Evolutionary conservation across 2,329 filamentous ascomycete species (phyloP).

Genomic region (Pyrenochaeta sp.): DNA sequence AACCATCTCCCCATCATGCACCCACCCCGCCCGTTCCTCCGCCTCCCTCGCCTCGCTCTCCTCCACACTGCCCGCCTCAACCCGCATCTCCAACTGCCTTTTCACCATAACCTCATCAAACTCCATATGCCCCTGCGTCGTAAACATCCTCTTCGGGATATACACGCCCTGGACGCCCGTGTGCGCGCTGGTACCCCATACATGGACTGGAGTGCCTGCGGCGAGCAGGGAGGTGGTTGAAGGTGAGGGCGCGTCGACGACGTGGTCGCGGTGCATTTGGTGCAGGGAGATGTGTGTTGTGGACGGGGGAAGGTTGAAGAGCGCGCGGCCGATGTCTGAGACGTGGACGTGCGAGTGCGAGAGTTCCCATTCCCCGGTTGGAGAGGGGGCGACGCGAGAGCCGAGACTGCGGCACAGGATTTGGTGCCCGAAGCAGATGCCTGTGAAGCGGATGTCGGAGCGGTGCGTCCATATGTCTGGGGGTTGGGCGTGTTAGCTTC

Average conservation of each 20-base stretch:
- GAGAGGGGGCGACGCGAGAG: conserved; percentile 46
- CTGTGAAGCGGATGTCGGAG: conserved; percentile 59
- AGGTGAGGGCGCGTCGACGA: conserved; percentile 43
- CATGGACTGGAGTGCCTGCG: conserved; percentile 54
- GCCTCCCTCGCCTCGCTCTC: conserved; percentile 48
- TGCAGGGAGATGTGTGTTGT: conserved; percentile 49
- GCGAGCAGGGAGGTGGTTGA: conserved; percentile 30
- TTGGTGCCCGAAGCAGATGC: conserved; percentile 60
- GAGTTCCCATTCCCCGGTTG: conserved; percentile 56
- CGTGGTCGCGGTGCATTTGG: conserved; percentile 59
- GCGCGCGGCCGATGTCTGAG: conserved; percentile 48
- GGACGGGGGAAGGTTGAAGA: conserved; percentile 49
- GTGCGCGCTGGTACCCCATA: conserved; percentile 57
- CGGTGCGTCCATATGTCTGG: conserved; percentile 59
- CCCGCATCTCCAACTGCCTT: conserved; percentile 53
- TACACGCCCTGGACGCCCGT: conserved; percentile 57
- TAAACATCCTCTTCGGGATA: conserved; percentile 55
- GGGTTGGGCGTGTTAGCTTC: no score
- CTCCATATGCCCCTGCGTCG: conserved; percentile 56
- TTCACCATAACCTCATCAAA: conserved; percentile 57
- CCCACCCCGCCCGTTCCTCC: conserved; percentile 37
- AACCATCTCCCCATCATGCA: conserved; percentile 39
- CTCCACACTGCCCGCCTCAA: conserved; percentile 52
- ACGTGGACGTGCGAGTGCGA: conserved; percentile 53
- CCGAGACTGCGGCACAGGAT: conserved; percentile 55